These are phyloP conservation scores for Pichia sp. DNA, from an alignment of 1,139 yeast genomes.

Conservation along the genomic window DNA sequence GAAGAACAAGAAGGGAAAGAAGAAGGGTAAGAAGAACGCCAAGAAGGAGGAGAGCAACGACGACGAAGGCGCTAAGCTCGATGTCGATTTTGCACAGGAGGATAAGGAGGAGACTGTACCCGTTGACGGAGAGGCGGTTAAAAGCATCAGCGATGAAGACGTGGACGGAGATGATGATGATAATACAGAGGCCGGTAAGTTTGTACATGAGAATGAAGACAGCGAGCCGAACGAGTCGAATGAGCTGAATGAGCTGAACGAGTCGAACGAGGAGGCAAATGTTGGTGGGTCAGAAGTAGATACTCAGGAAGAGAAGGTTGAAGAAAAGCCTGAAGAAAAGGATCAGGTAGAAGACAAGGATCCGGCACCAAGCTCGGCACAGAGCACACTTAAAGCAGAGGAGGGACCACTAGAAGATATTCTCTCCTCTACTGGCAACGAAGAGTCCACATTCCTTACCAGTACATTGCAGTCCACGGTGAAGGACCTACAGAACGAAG, in stretches of 20 bases:
- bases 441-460: conserved; percentile 25
- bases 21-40: conserved; percentile 20
- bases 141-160: conserved; percentile 6
- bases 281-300: no score
- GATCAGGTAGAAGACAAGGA: no score
- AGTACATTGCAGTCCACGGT: conserved; percentile 22
- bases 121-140: conserved; percentile 10
- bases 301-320: conserved; percentile 1
- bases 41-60: conserved; percentile 19
- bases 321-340: background rate
- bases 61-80: conserved; percentile 7
- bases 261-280: no score
- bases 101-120: conserved; percentile 9
- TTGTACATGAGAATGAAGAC: no score
- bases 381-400: background rate
- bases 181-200: no score
- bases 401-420: conserved; percentile 22
- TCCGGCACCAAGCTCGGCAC: background rate
- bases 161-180: background rate
- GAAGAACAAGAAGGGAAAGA: conserved; percentile 29
- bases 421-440: conserved; percentile 14
- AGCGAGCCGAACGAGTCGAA: no score
- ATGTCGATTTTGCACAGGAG: background rate
- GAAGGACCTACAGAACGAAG: conserved; percentile 15
- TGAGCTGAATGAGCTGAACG: no score